Evolutionary conservation across 2,329 filamentous ascomycete genomes (phyloP).

Genomic region (Colletotrichum lini): DNA sequence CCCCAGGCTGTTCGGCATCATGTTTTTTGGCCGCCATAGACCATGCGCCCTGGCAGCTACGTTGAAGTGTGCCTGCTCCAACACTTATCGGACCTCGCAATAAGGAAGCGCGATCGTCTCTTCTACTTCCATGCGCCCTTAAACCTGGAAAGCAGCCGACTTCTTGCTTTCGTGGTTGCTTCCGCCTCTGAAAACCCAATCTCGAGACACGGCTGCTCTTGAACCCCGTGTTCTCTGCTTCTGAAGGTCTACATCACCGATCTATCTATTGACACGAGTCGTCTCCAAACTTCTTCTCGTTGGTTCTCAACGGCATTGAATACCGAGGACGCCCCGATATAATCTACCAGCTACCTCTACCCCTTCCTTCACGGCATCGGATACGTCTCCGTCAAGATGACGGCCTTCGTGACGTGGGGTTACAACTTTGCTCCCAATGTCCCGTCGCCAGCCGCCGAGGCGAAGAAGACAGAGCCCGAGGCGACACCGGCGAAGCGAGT

Average conservation of each 20-base stretch:
- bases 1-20: background rate
- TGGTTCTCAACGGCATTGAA: background rate
- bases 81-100: background rate
- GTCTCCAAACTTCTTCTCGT: no score
- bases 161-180: background rate
- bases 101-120: background rate
- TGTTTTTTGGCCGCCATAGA: background rate
- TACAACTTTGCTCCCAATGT: background rate
- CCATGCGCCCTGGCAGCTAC: background rate
- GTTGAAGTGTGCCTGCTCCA: background rate
- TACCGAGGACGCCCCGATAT: background rate
- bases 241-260: background rate
- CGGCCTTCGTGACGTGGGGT: constrained; percentile 2
- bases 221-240: background rate
- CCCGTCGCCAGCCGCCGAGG: background rate
- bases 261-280: background rate
- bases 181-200: background rate
- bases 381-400: background rate
- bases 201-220: no score
- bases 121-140: background rate
- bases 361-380: background rate
- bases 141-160: background rate
- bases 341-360: background rate
- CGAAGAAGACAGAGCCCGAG: background rate
- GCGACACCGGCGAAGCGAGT: background rate